These are phyloP conservation scores for Houttuynia cordata DNA, from an alignment of 164 flowering plant genomes.

Conservation along the genomic window DNA sequence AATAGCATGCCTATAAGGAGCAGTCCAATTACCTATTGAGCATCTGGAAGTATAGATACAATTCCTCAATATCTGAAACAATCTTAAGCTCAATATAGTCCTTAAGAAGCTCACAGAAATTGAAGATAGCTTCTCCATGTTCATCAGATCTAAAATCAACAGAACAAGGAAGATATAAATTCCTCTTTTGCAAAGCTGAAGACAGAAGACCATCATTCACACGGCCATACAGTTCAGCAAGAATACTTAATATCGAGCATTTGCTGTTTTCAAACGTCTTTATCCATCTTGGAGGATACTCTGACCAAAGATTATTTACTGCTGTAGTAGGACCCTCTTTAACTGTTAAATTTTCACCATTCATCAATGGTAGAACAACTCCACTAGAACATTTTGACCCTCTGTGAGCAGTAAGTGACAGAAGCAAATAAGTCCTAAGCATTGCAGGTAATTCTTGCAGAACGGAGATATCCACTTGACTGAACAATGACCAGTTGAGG, in stretches of 20 bases:
- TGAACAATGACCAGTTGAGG: slow-evolving; percentile 84
- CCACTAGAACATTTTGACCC: slow-evolving; percentile 17
- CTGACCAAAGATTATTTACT: slow-evolving; percentile 41
- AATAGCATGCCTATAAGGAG: neutral
- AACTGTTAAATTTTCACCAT: slow-evolving; percentile 4
- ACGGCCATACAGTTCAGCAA: slow-evolving; percentile 44
- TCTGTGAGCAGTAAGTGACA: slow-evolving; percentile 61
- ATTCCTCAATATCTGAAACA: slow-evolving; percentile 71
- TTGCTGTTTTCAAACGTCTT: slow-evolving; percentile 44
- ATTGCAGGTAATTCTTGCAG: slow-evolving; percentile 70
- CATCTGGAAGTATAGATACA: slow-evolving; percentile 61
- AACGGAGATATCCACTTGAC: slow-evolving; percentile 69
- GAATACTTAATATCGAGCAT: slow-evolving; percentile 24
- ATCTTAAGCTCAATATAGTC: slow-evolving; percentile 66
- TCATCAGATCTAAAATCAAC: slow-evolving; percentile 21
- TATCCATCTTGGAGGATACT: slow-evolving; percentile 82
- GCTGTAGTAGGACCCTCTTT: slow-evolving; percentile 8
- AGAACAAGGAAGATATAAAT: slow-evolving; percentile 16
- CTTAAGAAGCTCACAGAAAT: slow-evolving; percentile 60
- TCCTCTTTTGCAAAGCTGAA: slow-evolving; percentile 31
- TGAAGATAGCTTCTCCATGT: slow-evolving; percentile 28
- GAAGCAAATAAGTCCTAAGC: slow-evolving; percentile 52
- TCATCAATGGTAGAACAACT: slow-evolving; percentile 9
- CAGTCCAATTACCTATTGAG: slow-evolving; percentile 52
- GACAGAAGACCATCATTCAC: slow-evolving; percentile 36